These are phyloP conservation scores for Cryptosporidium muris DNA, from an alignment of 169 alveolate species.

Conservation along the genomic window DNA sequence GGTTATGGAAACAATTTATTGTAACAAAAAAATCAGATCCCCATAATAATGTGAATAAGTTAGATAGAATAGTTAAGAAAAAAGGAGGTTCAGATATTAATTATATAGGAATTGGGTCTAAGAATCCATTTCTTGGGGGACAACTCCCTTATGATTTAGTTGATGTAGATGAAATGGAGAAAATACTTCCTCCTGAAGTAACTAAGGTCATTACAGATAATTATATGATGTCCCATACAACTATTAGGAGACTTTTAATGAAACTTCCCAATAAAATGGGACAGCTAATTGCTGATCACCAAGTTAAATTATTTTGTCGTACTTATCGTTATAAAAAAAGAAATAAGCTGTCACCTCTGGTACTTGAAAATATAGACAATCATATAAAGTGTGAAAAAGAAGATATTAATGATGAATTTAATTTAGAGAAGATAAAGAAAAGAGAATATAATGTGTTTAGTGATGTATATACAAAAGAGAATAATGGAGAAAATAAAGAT, in stretches of 20 bases:
- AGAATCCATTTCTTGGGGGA: neutral
- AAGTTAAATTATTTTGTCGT: slow-evolving; percentile 39
- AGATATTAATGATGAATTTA: too few species aligned
- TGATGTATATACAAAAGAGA: too few species aligned
- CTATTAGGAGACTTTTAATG: slow-evolving; percentile 24
- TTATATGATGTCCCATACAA: slow-evolving; percentile 33
- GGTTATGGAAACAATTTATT: neutral
- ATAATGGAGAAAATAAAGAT: neutral
- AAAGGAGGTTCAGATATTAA: too few species aligned
- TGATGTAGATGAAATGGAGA: slow-evolving; percentile 47
- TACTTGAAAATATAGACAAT: neutral
- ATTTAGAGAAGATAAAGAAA: too few species aligned
- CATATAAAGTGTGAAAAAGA: neutral
- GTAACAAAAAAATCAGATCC: neutral
- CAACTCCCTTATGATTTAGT: slow-evolving; percentile 38
- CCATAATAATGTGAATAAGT: too few species aligned
- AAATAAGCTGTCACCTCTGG: neutral
- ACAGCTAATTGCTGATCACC: slow-evolving; percentile 21
- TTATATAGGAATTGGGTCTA: too few species aligned
- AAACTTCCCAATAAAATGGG: slow-evolving; percentile 52
- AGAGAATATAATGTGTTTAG: too few species aligned
- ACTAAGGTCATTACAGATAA: slow-evolving; percentile 36
- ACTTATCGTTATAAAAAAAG: slow-evolving; percentile 42
- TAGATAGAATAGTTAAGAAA: too few species aligned
- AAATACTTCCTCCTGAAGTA: slow-evolving; percentile 25